Base-by-base conservation (phyloP, 306 rosid species). In the Rosa multiflora region DNA sequence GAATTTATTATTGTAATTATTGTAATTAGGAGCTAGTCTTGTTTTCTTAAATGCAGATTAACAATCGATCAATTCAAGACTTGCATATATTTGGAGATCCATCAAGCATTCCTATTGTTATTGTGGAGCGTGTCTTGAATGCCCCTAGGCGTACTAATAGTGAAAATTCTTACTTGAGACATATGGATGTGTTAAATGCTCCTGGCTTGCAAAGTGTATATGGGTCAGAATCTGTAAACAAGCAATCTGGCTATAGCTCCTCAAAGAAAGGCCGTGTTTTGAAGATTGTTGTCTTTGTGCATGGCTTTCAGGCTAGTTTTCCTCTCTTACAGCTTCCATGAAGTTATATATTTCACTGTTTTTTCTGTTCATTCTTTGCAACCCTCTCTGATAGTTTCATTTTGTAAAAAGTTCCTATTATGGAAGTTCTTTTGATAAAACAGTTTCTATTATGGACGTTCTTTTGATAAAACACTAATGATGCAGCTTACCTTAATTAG, bases 231-330 rank as follows among this genome's bases (percentile, higher is more conserved):
- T 77, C 66, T 70, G 74, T 56, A 72, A 75, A 82, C 80, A 85
- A 85, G 79, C 82, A 73, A 78, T 80, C 80, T 39, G 78, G 78
- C 70, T 23, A 29, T 81, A 62, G 68, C 76, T 69, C 77, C 73
- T 80, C 83, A 84, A 76, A 84, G 77, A 82, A 81, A 78, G 82
- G 83, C 76, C 91, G 89, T 52, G 83, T 86, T 67, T 85, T 94
- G 83, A 92, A 89, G 90, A 86, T 91, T 85, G 97, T 89, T 63
- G 89, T 94, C 86, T 94, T 94, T 76, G 99, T 94, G 78, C 99
- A 94, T 84, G 99, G 99, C 52, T 94, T 94, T 85, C 99, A 94
- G 97, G 99, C 93, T 85, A 88, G 97, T 86, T 73, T 81, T 85
- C 77, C 70, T 73, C 55, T 43, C 58, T 69, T 23, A 12, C 17